Conservation (phyloP, 1,284 basidiomycete genomes). For the Gomphus bonarii region DNA sequence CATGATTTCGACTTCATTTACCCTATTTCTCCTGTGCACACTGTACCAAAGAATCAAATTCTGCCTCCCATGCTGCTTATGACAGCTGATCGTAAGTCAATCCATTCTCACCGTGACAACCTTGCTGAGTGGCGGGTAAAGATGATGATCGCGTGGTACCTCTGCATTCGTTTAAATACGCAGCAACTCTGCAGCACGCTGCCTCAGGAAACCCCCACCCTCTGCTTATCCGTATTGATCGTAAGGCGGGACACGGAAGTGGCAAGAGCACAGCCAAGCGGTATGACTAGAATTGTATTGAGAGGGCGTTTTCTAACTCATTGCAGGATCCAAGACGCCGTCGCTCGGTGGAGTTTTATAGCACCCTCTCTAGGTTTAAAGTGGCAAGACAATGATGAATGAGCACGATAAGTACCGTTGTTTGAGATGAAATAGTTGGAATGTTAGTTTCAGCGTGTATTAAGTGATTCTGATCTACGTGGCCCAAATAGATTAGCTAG, state of each 20-base stretch:
- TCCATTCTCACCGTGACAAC: background rate
- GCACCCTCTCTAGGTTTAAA: constrained; percentile 51
- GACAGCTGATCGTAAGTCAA: constrained; percentile 64
- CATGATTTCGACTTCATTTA: constrained; percentile 77
- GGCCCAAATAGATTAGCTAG: background rate
- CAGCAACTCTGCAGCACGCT: constrained; percentile 60
- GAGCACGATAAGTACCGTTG: background rate
- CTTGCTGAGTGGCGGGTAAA: constrained; percentile 18
- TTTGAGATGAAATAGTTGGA: background rate
- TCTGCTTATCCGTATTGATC: constrained; percentile 64
- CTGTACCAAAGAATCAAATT: constrained; percentile 47
- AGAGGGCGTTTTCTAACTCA: background rate
- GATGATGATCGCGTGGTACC: constrained; percentile 80
- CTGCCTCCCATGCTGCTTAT: constrained; percentile 62
- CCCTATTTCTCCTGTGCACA: constrained; percentile 70
- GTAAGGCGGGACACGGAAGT: constrained; percentile 72
- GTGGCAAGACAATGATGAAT: constrained; percentile 20
- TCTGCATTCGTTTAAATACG: constrained; percentile 73
- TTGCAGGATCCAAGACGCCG: constrained; percentile 58
- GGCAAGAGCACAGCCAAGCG: constrained; percentile 71
- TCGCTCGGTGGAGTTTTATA: constrained; percentile 69
- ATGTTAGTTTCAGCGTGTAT: background rate
- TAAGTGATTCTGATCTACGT: background rate
- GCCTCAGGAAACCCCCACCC: constrained; percentile 57
- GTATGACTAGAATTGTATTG: constrained; percentile 24